Percentiles rank a stretch among this genome's conserved stretches.
Conservation (phyloP, 805 yeast species). For the Ogataea salicorniae region DNA sequence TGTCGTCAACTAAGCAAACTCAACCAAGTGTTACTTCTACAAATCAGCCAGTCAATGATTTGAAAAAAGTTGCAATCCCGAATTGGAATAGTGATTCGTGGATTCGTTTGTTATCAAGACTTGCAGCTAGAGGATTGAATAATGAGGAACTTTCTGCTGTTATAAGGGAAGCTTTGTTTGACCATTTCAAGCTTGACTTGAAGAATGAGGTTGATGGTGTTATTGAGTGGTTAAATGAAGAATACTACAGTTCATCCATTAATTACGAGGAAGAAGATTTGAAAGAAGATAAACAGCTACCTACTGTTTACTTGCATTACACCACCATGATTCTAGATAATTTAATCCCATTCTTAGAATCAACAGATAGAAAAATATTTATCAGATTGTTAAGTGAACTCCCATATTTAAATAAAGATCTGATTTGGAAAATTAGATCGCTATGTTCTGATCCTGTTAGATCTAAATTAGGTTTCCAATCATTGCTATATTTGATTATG, state of each 20-base stretch:
- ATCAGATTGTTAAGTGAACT: slow-evolving; percentile 82
- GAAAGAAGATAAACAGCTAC: slow-evolving; percentile 11
- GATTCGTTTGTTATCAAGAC: slow-evolving; percentile 67
- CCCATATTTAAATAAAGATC: slow-evolving; percentile 62
- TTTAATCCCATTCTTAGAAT: slow-evolving; percentile 78
- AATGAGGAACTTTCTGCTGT: slow-evolving; percentile 46
- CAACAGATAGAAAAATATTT: slow-evolving; percentile 72
- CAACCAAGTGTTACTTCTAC: slow-evolving; percentile 17
- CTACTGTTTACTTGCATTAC: slow-evolving; percentile 55
- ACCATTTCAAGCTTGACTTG: slow-evolving; percentile 69
- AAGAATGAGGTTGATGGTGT: slow-evolving; percentile 67
- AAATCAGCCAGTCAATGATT: slow-evolving; percentile 18
- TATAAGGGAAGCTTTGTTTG: slow-evolving; percentile 66
- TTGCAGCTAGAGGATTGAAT: slow-evolving; percentile 76
- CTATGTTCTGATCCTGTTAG: slow-evolving; percentile 84
- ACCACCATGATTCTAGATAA: slow-evolving; percentile 68
- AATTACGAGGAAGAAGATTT: slow-evolving; percentile 16
- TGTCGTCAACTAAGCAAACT: slow-evolving; percentile 32
- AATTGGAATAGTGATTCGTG: slow-evolving; percentile 64
- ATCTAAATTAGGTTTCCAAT: slow-evolving; percentile 71
- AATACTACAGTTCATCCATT: slow-evolving; percentile 66
- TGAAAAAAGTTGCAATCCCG: slow-evolving; percentile 52
- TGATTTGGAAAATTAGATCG: slow-evolving; percentile 63
- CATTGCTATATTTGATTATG: slow-evolving; percentile 79
- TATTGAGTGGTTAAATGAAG: slow-evolving; percentile 93